These are phyloP conservation scores for Candida hispaniensis DNA, from an alignment of 805 yeast genomes.

Conservation along the genomic window DNA sequence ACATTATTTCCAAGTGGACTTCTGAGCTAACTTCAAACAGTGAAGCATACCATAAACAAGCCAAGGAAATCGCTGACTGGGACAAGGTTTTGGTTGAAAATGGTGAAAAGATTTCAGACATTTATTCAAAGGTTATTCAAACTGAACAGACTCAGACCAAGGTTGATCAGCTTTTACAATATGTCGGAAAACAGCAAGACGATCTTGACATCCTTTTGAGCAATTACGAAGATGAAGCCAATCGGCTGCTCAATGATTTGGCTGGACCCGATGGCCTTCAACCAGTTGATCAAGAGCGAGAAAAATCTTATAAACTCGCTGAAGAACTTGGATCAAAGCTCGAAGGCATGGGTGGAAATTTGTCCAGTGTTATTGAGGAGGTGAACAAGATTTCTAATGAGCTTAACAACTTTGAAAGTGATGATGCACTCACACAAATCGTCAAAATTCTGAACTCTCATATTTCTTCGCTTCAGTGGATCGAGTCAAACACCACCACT, in stretches of 20 bases:
- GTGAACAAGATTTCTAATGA: slow-evolving; percentile 70
- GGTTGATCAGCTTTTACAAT: slow-evolving; percentile 76
- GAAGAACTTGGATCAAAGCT: slow-evolving; percentile 73
- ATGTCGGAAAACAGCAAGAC: slow-evolving; percentile 84
- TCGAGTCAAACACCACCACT: slow-evolving; percentile 60
- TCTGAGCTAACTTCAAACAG: slow-evolving; percentile 67
- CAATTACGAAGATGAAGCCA: slow-evolving; percentile 61
- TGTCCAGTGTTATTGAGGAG: slow-evolving; percentile 65
- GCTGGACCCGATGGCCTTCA: slow-evolving; percentile 30
- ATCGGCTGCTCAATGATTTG: slow-evolving; percentile 19
- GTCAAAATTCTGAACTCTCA: slow-evolving; percentile 79
- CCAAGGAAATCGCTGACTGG: slow-evolving; percentile 71
- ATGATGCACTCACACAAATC: slow-evolving; percentile 38
- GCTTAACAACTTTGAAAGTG: slow-evolving; percentile 52
- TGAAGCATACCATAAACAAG: slow-evolving; percentile 61
- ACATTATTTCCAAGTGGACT: slow-evolving; percentile 88
- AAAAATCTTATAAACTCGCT: slow-evolving; percentile 79
- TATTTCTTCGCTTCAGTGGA: slow-evolving; percentile 77
- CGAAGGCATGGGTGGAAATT: slow-evolving; percentile 64
- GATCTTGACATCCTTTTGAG: slow-evolving; percentile 76
- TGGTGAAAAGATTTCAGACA: slow-evolving; percentile 69
- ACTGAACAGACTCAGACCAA: slow-evolving; percentile 80
- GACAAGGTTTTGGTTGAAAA: slow-evolving; percentile 74
- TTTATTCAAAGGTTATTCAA: slow-evolving; percentile 63
- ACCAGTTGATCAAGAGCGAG: slow-evolving; percentile 68